These are phyloP conservation scores for Magnaporthiopsis incrustans DNA, from an alignment of 2,329 filamentous ascomycete species.

Conservation along the genomic window DNA sequence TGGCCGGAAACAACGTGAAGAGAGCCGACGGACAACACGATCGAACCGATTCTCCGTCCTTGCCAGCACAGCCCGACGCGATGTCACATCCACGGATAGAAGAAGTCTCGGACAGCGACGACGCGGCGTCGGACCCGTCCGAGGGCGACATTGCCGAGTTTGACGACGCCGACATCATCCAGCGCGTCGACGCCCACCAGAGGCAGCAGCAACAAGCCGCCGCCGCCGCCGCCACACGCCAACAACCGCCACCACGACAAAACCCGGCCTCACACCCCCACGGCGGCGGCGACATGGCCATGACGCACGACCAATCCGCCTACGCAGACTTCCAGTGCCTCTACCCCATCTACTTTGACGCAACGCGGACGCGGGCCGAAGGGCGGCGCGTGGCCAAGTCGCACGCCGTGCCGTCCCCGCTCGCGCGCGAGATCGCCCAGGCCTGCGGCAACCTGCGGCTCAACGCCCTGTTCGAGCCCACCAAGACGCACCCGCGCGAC, in stretches of 20 bases:
- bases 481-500: conserved; percentile 90
- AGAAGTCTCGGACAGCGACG: conserved; percentile 79
- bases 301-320: conserved; percentile 28
- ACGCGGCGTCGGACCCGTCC: conserved; percentile 70
- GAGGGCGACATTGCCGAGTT: conserved; percentile 73
- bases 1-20: no score
- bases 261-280: conserved; percentile 20
- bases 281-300: conserved; percentile 23
- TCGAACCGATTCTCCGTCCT: no score
- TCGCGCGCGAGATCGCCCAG: conserved; percentile 82
- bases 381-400: conserved; percentile 69
- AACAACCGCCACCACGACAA: conserved; percentile 13
- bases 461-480: conserved; percentile 75
- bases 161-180: conserved; percentile 48
- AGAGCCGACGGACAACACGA: no score
- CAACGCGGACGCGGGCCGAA: conserved; percentile 61
- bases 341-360: conserved; percentile 95
- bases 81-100: conserved; percentile 89
- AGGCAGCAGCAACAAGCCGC: conserved; percentile 9
- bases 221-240: conserved; percentile 11
- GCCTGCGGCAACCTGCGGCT: conserved; percentile 69
- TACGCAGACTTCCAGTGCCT: conserved; percentile 80
- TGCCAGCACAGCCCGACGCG: not conserved
- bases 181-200: conserved; percentile 24
- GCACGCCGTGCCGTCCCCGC: conserved; percentile 73